Conservation (phyloP, 1,139 yeast genomes). For the Nematodospora anomalae region DNA sequence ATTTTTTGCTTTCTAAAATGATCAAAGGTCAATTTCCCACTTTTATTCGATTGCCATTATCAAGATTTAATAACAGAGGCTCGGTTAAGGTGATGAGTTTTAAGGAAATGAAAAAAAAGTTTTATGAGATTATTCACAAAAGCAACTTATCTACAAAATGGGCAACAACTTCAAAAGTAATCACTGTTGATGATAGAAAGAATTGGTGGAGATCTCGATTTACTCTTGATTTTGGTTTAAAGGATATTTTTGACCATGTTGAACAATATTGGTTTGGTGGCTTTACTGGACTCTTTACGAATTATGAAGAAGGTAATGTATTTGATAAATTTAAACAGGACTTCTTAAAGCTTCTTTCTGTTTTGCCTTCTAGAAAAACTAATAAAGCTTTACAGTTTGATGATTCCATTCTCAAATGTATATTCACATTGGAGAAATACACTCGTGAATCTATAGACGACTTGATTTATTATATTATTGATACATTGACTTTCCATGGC, state of each 20-base stretch:
- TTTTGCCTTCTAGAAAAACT: slow-evolving; percentile 39
- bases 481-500: slow-evolving; percentile 61
- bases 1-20: slow-evolving; percentile 53
- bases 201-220: slow-evolving; percentile 80
- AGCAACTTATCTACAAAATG: slow-evolving; percentile 63
- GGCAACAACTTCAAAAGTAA: slow-evolving; percentile 49
- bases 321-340: slow-evolving; percentile 37
- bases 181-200: slow-evolving; percentile 61
- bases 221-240: slow-evolving; percentile 56
- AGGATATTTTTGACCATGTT: slow-evolving; percentile 53
- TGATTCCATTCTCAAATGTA: slow-evolving; percentile 51
- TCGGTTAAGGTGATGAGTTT: slow-evolving; percentile 42
- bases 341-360: slow-evolving; percentile 31
- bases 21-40: slow-evolving; percentile 39
- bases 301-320: slow-evolving; percentile 23
- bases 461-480: slow-evolving; percentile 60
- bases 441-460: slow-evolving; percentile 46
- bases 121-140: slow-evolving; percentile 52
- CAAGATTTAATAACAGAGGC: slow-evolving; percentile 49
- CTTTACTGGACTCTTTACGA: slow-evolving; percentile 59
- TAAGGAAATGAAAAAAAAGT: slow-evolving; percentile 42
- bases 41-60: slow-evolving; percentile 60
- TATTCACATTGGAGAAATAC: slow-evolving; percentile 43
- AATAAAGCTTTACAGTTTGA: slow-evolving; percentile 39
- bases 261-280: slow-evolving; percentile 84